These are phyloP conservation scores for Schizosaccharomyces osmophilus DNA, from an alignment of 805 yeast genomes.

Conservation along the genomic window DNA sequence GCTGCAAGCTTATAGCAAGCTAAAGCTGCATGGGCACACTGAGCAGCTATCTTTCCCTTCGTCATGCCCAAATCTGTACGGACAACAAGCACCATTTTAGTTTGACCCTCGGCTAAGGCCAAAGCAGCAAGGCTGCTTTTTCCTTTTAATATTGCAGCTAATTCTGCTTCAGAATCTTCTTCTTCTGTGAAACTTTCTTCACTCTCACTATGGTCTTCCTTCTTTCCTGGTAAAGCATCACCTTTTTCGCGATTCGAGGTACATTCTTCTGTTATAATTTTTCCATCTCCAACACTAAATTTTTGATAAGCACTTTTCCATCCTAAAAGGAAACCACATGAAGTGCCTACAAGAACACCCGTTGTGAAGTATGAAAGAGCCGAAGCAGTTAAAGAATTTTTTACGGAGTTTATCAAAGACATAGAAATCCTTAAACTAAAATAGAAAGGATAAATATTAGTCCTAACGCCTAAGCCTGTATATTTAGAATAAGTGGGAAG, in stretches of 20 bases:
- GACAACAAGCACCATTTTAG: conserved; percentile 42
- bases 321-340: background rate
- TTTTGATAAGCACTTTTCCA: background rate
- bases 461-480: no score
- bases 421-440: no score
- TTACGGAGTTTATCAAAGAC: no score
- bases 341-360: background rate
- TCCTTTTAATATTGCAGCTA: conserved; percentile 7
- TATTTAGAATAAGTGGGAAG: no score
- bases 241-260: background rate
- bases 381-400: background rate
- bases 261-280: background rate
- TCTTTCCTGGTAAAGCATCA: background rate
- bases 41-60: conserved; percentile 92
- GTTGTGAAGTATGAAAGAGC: background rate
- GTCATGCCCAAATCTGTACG: conserved; percentile 78
- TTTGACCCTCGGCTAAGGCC: background rate
- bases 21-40: conserved; percentile 92
- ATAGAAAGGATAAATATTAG: no score
- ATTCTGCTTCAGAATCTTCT: background rate
- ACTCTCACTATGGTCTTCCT: conserved; percentile 2
- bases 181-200: conserved; percentile 4
- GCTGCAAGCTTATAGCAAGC: conserved; percentile 47
- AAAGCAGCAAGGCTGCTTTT: background rate
- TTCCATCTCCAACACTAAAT: background rate